Evolutionary conservation across 495 filamentous ascomycete species (phyloP), one percentile per base, ranked within the genome.

Genomic region (Cairneyella variabilis): DNA sequence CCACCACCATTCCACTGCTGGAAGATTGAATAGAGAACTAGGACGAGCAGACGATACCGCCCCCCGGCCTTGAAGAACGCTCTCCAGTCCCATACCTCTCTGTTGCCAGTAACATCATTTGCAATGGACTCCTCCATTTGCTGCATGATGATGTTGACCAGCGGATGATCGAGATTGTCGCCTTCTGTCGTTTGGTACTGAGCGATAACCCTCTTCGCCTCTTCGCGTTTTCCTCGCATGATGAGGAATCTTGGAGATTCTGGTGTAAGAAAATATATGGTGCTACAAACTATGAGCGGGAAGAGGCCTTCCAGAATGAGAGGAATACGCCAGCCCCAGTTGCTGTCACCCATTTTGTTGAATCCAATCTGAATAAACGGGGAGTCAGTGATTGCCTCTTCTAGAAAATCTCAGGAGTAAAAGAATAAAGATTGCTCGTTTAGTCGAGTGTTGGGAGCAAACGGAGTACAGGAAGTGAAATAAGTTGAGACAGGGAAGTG

Each of bases 1-100:
- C 68, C 60, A 17, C 71, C 69, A 10, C 71, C 69, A 51, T 73
- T 73, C 71, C 71, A 73, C 49, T 71, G 66, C 45, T 74, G 71
- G 53, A 74, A 74, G 28, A 72, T 38, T 0, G 69, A 71, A 59
- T 73, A 74, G 14, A 73, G 60, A 21, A 66, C 43, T 16, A 73
- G 45, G 9, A 71, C 66, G 12, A 72, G 48, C n/a, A 72, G 47
- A 38, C 71, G 63, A 47, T 59, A 73, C 18, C 64, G 64, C 32
- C 66, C 67, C 11, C 56, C 49, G 48, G 64, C 63, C 18, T 61
- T 69, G 53, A 71, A 64, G 53, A 75, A 72, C 3, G 68, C 67
- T 5, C 69, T 60, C 48, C 63, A 73, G 46, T 72, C 68, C 69
- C 68, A 74, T 44, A 66, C 65, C 16, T 58, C 50, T 8, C 56